A percentile compares a stretch with the other conserved stretches of the same genome.
Evolutionary conservation across 306 rosid genomes (phyloP).

Genomic region (Acacia melanoxylon): DNA sequence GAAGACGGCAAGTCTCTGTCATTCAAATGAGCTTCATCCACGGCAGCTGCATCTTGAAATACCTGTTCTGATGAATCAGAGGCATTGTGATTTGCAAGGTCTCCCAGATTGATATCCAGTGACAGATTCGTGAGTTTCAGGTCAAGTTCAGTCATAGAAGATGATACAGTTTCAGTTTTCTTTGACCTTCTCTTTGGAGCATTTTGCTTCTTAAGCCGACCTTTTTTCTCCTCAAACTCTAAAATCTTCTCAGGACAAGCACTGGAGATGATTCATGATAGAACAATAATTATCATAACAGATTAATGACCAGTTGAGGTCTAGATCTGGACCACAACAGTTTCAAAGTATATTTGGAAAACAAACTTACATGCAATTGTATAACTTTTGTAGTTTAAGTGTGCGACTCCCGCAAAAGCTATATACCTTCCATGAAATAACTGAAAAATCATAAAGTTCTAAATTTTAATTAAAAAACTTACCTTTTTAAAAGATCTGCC

Average conservation of each 20-base stretch:
- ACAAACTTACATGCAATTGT: background rate
- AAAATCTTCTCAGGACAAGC: constrained; percentile 82
- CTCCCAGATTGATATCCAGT: constrained; percentile 51
- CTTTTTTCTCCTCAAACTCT: constrained; percentile 59
- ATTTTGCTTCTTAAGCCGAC: constrained; percentile 54
- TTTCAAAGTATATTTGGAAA: background rate
- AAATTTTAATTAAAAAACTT: background rate
- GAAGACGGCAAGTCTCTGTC: constrained; percentile 14
- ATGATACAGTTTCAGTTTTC: constrained; percentile 41
- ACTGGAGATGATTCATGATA: constrained; percentile 42
- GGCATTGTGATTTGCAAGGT: constrained; percentile 23
- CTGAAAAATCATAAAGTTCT: background rate
- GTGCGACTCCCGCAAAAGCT: background rate
- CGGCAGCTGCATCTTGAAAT: constrained; percentile 18
- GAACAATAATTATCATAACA: constrained; percentile 1
- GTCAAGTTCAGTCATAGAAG: constrained; percentile 62
- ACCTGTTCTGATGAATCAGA: constrained; percentile 28
- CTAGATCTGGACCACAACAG: background rate
- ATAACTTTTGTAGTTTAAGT: background rate
- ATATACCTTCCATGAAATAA: background rate
- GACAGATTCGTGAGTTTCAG: constrained; percentile 51
- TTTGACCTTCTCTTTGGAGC: constrained; percentile 47
- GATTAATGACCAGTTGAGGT: background rate
- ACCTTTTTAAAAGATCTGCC: constrained; percentile 68
- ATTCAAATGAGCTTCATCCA: constrained; percentile 36